Base-by-base conservation (phyloP, 495 filamentous ascomycete genomes). In the Hypomontagnella submonticulosa region DNA sequence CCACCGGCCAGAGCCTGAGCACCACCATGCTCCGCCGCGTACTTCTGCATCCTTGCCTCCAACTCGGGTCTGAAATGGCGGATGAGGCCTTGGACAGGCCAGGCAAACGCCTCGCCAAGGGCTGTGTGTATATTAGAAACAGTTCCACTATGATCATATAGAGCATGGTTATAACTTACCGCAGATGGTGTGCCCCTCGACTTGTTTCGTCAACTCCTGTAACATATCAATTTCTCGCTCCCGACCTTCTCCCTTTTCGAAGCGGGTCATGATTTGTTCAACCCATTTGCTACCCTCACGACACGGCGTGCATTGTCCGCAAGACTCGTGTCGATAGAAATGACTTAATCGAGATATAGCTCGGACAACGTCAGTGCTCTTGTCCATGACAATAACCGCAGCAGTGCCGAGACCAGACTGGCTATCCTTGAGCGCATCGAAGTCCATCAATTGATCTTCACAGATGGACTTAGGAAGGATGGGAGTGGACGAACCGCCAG, bases 281-380 rank as follows among this genome's bases (percentile, higher is more conserved):
- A 93, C 96, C 95, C 95, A 98, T 81, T 93, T 97, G 81, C 87
- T 92, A 66, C 95, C 95, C 79, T 99, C 95, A 74, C 95, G 89
- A 83, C 95, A 99, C 23, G 95, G 95, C 15, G 95, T 99, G 84
- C 95, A 99, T 80, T 98, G 94, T 57, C 95, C 95, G 79, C 95
- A 99, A 68, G 88, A 92, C 83, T 99, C 95, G 81, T 99, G 95
- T 77, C 92, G 91, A 84, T 98, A 99, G 85, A 99, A 99, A 73
- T 91, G 91, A 63, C 90, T 90, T 72, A 99, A 87, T 63, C 95
- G 87, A 48, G 91, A 89, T 77, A 99, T 97, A 68, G 91, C 90
- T 57, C 94, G 90, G 54, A 99, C 91, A 44, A 99, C 90, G 77
- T 99, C 95, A 36, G 95, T 89, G 74, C 88, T 92, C 87, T 97